Base-by-base conservation (phyloP, 371 early-diverging fungal species). In the Rhizomucor pusillus region DNA sequence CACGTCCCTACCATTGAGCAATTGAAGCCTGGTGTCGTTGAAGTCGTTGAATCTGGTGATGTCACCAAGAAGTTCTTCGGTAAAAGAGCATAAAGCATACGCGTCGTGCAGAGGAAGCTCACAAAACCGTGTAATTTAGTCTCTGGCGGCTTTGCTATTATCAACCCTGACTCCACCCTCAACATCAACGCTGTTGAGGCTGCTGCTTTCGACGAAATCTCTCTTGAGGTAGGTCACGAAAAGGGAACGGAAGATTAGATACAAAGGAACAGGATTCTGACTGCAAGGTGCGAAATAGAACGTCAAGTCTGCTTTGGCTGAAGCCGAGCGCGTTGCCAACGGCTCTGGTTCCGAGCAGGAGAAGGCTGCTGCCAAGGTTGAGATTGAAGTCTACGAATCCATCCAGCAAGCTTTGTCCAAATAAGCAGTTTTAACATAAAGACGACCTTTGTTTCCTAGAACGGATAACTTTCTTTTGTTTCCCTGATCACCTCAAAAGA, bases 131-230 rank as follows among this genome's bases (percentile, higher is more conserved):
- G 10, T 35, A 54, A 20, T 47, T n/a, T 55, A 91, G 97, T 94
- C 56, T 88, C 90, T 73, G 99, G 99, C 58, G 99, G 99, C 35
- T 98, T 98, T 65, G 95, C 96, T 58, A 86, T 89, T 60, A 87
- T 98, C 78, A 95, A 98, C 88, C 91, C 95, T 57, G 94, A 98
- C 75, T 95, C 94, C 39, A 78, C 91, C 54, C 82, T 98, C 57
- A 94, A 95, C 88, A 94, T 98, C 78, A 97, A 93, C 73, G 99
- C 96, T 54, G 82, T 94, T 19, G 99, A 98, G 79, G 99, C 97
- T 50, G 85, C 89, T 71, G 80, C 92, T 56, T 70, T 97, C 25
- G 93, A 92, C 50, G 88, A 95, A 37, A 64, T 98, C 64, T 93
- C 93, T 58, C 50, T 79, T 40, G 90, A 90, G 69, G 87, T 81